Conservation (phyloP, 2,329 filamentous ascomycete species). For the Remersonia thermophila region DNA sequence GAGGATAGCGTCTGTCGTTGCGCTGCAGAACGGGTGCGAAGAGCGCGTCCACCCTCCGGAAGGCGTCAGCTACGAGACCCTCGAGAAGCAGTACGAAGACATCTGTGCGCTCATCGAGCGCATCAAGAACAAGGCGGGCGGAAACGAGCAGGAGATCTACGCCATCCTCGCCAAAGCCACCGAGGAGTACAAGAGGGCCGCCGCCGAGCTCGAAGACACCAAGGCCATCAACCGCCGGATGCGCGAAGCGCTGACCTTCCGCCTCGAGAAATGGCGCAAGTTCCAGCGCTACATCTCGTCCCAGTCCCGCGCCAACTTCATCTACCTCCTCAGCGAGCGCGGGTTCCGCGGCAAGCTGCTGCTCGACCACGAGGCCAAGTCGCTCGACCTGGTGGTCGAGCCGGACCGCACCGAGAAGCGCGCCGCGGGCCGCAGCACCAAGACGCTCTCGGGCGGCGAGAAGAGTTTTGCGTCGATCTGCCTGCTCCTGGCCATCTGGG, state of each 20-base stretch:
- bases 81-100: constrained; percentile 41
- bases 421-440: constrained; percentile 66
- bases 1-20: constrained; percentile 45
- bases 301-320: constrained; percentile 76
- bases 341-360: constrained; percentile 73
- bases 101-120: constrained; percentile 46
- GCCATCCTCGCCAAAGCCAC: constrained; percentile 31
- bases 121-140: constrained; percentile 46
- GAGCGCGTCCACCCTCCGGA: constrained; percentile 50
- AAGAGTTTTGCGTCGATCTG: constrained; percentile 98
- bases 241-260: constrained; percentile 51
- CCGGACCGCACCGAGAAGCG: constrained; percentile 57
- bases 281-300: constrained; percentile 80
- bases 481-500: constrained; percentile 84
- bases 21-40: constrained; percentile 35
- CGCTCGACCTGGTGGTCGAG: constrained; percentile 66
- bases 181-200: constrained; percentile 28
- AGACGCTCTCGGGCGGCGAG: constrained; percentile 87
- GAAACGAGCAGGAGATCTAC: constrained; percentile 52
- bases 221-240: constrained; percentile 29
- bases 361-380: constrained; percentile 62
- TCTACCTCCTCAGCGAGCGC: constrained; percentile 77
- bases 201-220: constrained; percentile 33
- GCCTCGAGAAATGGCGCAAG: constrained; percentile 62
- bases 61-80: constrained; percentile 47